phyloP scores from a whole-genome alignment of 805 yeast species.

The Candida endomychidarum region DNA sequence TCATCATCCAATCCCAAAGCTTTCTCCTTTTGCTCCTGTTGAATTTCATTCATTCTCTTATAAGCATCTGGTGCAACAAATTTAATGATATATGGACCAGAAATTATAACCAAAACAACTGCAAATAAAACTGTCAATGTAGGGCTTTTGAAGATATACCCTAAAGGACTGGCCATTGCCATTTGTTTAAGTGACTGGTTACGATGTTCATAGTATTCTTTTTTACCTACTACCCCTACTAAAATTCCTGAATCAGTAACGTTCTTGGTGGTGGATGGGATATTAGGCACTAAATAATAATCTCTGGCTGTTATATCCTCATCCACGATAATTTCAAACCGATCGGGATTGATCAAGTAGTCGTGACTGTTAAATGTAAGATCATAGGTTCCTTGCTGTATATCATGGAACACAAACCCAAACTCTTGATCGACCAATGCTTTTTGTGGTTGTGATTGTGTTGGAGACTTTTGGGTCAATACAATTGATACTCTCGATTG shows the following conservation, averaged over 20 bases:
- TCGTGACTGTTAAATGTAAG: conserved; percentile 37
- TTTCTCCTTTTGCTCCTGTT: conserved; percentile 11
- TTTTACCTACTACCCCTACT: conserved; percentile 21
- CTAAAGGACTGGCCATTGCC: conserved; percentile 41
- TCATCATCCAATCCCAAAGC: not conserved
- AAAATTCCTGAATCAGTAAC: conserved; percentile 19
- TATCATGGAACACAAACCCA: conserved; percentile 23
- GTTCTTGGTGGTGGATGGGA: not conserved
- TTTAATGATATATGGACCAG: conserved; percentile 31
- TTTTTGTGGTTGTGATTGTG: not conserved
- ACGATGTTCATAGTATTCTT: conserved; percentile 35
- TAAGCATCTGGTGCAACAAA: conserved; percentile 39
- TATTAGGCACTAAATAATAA: conserved; percentile 18
- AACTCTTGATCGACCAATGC: conserved; percentile 26
- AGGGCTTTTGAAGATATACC: conserved; percentile 37
- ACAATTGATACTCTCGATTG: conserved; percentile 31
- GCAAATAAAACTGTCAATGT: conserved; percentile 35
- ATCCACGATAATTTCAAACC: conserved; percentile 28
- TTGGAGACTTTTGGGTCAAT: conserved; percentile 15
- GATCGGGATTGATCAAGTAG: conserved; percentile 24
- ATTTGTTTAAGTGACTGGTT: conserved; percentile 30
- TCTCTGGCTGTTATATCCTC: conserved; percentile 23
- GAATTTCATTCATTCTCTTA: conserved; percentile 26
- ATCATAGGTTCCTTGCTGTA: conserved; percentile 34
- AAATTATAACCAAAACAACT: conserved; percentile 27